A percentile compares a stretch with the other conserved stretches of the same genome.
Evolutionary conservation across 176 grass and related monocot genomes (phyloP).

Genomic region (Rhynchospora breviuscula): DNA sequence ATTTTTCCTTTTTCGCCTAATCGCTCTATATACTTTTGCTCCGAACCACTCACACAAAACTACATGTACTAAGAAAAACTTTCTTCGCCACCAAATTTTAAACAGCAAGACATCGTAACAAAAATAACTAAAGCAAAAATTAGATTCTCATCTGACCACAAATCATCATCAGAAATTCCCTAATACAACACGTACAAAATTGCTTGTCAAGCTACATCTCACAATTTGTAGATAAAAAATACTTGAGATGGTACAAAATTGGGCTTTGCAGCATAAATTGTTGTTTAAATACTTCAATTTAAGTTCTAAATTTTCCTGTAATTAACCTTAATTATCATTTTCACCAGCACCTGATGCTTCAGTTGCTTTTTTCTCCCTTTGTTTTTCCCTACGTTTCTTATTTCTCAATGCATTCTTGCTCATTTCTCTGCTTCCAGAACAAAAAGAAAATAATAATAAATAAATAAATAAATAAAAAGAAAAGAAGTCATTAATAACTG

Average conservation of each 20-base stretch:
- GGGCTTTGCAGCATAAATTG: background rate
- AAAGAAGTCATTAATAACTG: background rate
- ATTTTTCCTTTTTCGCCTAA: too few species aligned
- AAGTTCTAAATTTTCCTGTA: slow-evolving; percentile 16
- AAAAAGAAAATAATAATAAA: too few species aligned
- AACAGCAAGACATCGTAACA: background rate
- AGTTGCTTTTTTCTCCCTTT: slow-evolving; percentile 71
- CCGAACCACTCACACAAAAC: too few species aligned
- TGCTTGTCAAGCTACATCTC: slow-evolving; percentile 40
- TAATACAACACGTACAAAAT: background rate
- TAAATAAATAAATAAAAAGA: background rate
- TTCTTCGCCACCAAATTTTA: background rate
- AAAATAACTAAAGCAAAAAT: background rate
- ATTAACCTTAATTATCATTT: slow-evolving; percentile 41
- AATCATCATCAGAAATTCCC: background rate
- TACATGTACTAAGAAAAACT: too few species aligned
- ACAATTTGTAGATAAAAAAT: slow-evolving; percentile 14
- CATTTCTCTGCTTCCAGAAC: slow-evolving; percentile 46
- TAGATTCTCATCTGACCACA: background rate
- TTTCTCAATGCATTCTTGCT: slow-evolving; percentile 98
- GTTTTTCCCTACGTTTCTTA: slow-evolving; percentile 90
- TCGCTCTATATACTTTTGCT: too few species aligned
- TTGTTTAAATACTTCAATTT: background rate
- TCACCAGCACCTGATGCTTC: slow-evolving; percentile 42
- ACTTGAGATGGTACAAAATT: background rate